Base-by-base conservation (phyloP, 2,329 filamentous ascomycete genomes). In the Saccharata proteae region DNA sequence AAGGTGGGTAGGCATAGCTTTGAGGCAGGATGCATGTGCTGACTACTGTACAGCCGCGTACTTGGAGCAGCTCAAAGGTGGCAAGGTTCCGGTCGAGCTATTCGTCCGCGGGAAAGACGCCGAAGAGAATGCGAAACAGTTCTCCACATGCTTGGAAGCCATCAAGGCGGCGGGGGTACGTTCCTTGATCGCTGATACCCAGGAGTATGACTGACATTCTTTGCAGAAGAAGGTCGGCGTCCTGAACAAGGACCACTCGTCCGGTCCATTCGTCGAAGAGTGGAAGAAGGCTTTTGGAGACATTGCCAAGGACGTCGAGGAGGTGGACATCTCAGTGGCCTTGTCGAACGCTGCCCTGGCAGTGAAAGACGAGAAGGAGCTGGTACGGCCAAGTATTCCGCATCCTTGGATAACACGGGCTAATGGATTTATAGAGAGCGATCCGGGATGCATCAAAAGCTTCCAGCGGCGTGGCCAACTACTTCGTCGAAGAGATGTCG, bases 401-500 rank as follows among this genome's bases (percentile, higher is more conserved):
- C 16, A 16, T 14, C 9, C 9, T 30, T 31, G 32, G 20, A 44
- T 46, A 22, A 43, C 30, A 10, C 7, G 16, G n/a, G 14, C 34
- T 17, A 34, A 27, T n/a, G n/a, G n/a, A n/a, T 34, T 20, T 16
- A 4, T 27, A 76, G 69, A 82, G 88, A 43, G 79, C 83, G 8
- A 94, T 98, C 70, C 78, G 92, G 50, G 92, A 88, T 44, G 85
- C 88, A 4, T 90, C 90, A 34, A 81, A 90, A 51, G 88, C 90
- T 27, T 94, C 86, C 45, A 88, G 92, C 42, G 86, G 85, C 36
- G 66, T 96, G 38, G 84, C 84, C 30, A 84, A 88, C 37, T 98
- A 90, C 58, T 96, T 96, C 55, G 77, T 98, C 42, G 90, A 98
- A 51, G 86, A 94, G 55, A 96, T 98, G 86, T 93, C 88, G 30